Evolutionary conservation across 1,139 yeast genomes (phyloP), one percentile per base, ranked within the genome.

Genomic region (Zygosaccharomyces sapae): DNA sequence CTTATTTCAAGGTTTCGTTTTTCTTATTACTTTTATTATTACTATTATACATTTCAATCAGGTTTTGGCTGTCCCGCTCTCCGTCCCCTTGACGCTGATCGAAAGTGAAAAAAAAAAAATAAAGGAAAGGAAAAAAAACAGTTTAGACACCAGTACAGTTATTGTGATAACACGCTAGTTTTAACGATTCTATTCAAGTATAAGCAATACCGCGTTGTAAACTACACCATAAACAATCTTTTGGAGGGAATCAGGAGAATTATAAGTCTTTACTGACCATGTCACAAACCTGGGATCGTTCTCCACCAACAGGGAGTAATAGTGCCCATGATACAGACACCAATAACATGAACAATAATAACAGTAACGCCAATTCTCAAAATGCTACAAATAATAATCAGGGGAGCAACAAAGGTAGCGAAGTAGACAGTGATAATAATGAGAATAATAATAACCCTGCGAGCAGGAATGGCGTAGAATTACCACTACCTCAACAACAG

Each of bases 231-330:
- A 5, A 12, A 4, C 10, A 35, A 19, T 35, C 38, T 19, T 22
- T 10, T 13, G 36, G 37, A 9, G 37, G 25, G 12, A 43, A 36
- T 38, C 41, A 38, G 16, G 13, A 16, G 19, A 9, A 9, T 24
- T 24, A 3, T 8, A 31, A 18, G 18, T n/a, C 22, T 39, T 18
- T 20, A 20, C 10, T 24, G 18, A 10, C 33, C 31, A 52, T 50
- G 52, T 51, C 55, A 6, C 53, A 53, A 33, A 39, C 45, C 39
- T 52, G 57, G 57, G 49, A 51, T 34, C 62, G 63, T 10, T 37
- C 40, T 37, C 24, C 38, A n/a, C 40, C 40, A 35, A 25, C 42
- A 13, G 48, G 46, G 25, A 13, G 13, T 31, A 29, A 42, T 22
- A 30, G 20, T 9, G 18, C 19, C n/a, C 16, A 25, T 37, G 18